phyloP scores from a whole-genome alignment of 805 yeast species.

The Ascoidea asiatica region DNA sequence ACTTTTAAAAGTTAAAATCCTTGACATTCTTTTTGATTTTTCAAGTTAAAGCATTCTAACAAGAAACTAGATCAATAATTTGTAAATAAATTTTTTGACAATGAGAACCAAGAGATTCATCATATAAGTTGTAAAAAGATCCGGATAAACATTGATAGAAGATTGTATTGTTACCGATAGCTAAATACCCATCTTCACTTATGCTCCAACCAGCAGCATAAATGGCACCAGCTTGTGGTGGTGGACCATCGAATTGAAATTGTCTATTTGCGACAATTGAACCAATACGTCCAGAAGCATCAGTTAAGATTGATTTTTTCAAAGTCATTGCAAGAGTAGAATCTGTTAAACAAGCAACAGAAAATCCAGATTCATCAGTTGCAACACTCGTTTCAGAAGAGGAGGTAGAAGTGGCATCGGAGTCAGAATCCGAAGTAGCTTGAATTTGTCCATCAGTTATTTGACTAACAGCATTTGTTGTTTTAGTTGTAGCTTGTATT shows the following conservation, averaged over 20 bases:
- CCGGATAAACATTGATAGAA: slow-evolving; percentile 61
- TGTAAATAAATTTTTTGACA: slow-evolving; percentile 41
- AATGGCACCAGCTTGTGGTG: slow-evolving; percentile 61
- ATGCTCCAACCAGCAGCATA: slow-evolving; percentile 54
- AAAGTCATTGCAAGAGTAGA: slow-evolving; percentile 40
- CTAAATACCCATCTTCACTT: slow-evolving; percentile 37
- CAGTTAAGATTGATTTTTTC: slow-evolving; percentile 35
- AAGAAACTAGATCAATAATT: slow-evolving; percentile 33
- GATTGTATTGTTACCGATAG: slow-evolving; percentile 38
- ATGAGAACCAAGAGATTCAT: slow-evolving; percentile 36
- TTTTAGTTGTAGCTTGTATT: slow-evolving; percentile 19
- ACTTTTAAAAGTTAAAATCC: too few relatives aligned
- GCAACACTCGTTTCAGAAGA: slow-evolving; percentile 13
- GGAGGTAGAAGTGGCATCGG: slow-evolving; percentile 6
- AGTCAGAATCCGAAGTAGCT: slow-evolving; percentile 11
- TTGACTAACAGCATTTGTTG: slow-evolving; percentile 21
- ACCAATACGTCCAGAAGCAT: slow-evolving; percentile 48
- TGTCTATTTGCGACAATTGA: slow-evolving; percentile 64
- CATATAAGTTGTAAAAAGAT: slow-evolving; percentile 55
- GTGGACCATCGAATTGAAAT: slow-evolving; percentile 69
- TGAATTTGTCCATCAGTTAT: slow-evolving; percentile 43
- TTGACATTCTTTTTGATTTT: too few relatives aligned
- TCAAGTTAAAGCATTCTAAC: too few relatives aligned
- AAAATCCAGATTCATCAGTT: slow-evolving; percentile 13
- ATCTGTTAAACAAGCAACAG: slow-evolving; percentile 15